phyloP scores from a whole-genome alignment of 805 yeast species.

The Yarrowia porcina region DNA sequence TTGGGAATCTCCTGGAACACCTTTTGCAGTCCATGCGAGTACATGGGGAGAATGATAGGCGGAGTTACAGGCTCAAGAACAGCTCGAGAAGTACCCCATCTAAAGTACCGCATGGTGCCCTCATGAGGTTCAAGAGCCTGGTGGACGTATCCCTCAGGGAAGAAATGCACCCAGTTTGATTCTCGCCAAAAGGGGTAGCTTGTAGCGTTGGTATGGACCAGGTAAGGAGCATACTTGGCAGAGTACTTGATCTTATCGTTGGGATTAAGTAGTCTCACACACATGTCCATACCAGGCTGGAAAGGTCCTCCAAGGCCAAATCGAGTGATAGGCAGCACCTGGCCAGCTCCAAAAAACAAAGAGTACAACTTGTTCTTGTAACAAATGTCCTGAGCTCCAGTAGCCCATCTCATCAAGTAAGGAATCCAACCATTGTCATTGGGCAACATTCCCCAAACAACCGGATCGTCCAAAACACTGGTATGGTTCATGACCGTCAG shows the following conservation, averaged over 20 bases:
- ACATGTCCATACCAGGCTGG: slow-evolving; percentile 86
- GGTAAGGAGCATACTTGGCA: neutral
- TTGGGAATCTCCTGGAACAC: slow-evolving; percentile 67
- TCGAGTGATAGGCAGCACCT: slow-evolving; percentile 79
- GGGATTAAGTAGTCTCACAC: slow-evolving; percentile 63
- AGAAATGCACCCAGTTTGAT: slow-evolving; percentile 76
- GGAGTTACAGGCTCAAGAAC: slow-evolving; percentile 77
- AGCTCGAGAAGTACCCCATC: slow-evolving; percentile 90
- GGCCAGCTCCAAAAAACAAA: slow-evolving; percentile 77
- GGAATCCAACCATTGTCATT: slow-evolving; percentile 59
- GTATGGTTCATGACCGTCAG: slow-evolving; percentile 90
- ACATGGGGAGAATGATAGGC: slow-evolving; percentile 86
- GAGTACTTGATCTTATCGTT: neutral
- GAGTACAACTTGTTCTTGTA: slow-evolving; percentile 44
- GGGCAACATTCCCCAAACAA: slow-evolving; percentile 83
- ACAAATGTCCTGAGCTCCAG: slow-evolving; percentile 90
- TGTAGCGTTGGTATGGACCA: slow-evolving; percentile 20
- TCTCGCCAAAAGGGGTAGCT: slow-evolving; percentile 18
- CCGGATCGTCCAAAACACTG: slow-evolving; percentile 72
- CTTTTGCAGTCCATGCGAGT: slow-evolving; percentile 79
- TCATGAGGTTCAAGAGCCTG: slow-evolving; percentile 65
- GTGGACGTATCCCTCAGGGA: slow-evolving; percentile 92
- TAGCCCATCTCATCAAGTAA: slow-evolving; percentile 82
- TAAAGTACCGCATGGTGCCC: slow-evolving; percentile 89
- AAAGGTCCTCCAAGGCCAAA: slow-evolving; percentile 86